Conservation (phyloP, 2,329 filamentous ascomycete genomes). For the Sporothrix phasma region DNA sequence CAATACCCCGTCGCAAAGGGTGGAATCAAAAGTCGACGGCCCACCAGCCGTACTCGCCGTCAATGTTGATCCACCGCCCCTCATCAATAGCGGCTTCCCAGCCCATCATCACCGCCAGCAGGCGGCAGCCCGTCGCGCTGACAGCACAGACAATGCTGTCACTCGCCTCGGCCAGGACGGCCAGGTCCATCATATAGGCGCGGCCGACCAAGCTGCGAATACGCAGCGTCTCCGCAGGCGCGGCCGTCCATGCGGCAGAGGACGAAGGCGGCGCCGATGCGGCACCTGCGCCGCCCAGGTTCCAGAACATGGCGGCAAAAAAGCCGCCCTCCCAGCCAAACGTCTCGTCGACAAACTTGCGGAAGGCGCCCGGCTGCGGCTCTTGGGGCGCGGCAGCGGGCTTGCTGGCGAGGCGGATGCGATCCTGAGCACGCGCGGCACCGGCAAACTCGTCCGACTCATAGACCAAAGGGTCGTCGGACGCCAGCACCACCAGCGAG, state of each 20-base stretch:
- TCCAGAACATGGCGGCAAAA: conserved; percentile 73
- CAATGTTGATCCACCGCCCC: conserved; percentile 67
- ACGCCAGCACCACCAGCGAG: conserved; percentile 55
- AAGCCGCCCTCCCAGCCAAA: conserved; percentile 87
- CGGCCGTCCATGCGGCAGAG: not conserved
- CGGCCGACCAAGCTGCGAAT: conserved; percentile 65
- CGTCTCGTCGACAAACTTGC: conserved; percentile 62
- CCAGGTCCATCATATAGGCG: conserved; percentile 74
- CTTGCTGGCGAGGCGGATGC: conserved; percentile 65
- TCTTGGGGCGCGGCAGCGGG: conserved; percentile 25
- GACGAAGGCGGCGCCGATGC: conserved; percentile 22
- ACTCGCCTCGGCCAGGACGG: conserved; percentile 56
- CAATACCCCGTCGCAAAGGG: not conserved
- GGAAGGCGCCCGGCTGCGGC: conserved; percentile 33
- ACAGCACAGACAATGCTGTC: conserved; percentile 70
- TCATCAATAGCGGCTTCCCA: conserved; percentile 58
- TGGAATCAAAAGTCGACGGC: conserved; percentile 12
- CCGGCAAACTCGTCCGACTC: conserved; percentile 50
- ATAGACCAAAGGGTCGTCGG: conserved; percentile 72
- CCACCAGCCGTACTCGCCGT: conserved; percentile 55
- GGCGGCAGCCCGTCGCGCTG: conserved; percentile 59
- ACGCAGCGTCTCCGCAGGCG: conserved; percentile 46
- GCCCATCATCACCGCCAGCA: conserved; percentile 79
- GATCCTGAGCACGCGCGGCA: conserved; percentile 56
- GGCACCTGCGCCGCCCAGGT: conserved; percentile 46